Evolutionary conservation across 2,329 filamentous ascomycete genomes (phyloP).

Genomic region (Colletotrichum gigasporum): DNA sequence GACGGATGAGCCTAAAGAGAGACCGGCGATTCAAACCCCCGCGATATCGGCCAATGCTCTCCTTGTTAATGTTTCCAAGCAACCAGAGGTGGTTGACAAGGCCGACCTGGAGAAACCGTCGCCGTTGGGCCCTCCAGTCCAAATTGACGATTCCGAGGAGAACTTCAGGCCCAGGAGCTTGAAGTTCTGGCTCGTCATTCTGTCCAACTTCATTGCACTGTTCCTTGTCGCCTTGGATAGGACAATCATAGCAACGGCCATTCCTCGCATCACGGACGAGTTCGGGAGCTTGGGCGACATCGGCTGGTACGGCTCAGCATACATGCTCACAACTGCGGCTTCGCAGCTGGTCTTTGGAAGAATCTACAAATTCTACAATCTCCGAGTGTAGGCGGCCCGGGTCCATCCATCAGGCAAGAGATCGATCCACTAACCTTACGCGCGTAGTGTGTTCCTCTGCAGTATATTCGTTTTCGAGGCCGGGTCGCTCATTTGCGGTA

Average conservation of each 20-base stretch:
- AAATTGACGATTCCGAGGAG: conserved; percentile 35
- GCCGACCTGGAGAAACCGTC: conserved; percentile 9
- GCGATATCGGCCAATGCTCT: conserved; percentile 16
- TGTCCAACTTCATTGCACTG: conserved; percentile 63
- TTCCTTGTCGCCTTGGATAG: conserved; percentile 67
- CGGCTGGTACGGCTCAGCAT: conserved; percentile 71
- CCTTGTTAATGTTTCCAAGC: conserved; percentile 7
- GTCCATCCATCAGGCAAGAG: neutral
- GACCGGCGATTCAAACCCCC: neutral
- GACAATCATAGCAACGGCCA: conserved; percentile 65
- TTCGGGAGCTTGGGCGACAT: conserved; percentile 68
- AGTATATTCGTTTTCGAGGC: conserved; percentile 63
- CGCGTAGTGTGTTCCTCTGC: conserved; percentile 51
- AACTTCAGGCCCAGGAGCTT: conserved; percentile 62
- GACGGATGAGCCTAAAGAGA: neutral
- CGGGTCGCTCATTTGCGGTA: conserved; percentile 64
- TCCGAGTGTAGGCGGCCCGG: conserved; percentile 50
- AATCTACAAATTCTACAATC: conserved; percentile 60
- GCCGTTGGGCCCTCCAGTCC: neutral
- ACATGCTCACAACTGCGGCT: conserved; percentile 68
- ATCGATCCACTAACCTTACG: neutral
- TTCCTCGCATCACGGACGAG: conserved; percentile 64
- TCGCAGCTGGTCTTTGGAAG: conserved; percentile 60
- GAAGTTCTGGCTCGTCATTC: conserved; percentile 64
- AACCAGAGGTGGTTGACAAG: conserved; percentile 24